Conservation (phyloP, 495 filamentous ascomycete species). For the Cercophora sp. region DNA sequence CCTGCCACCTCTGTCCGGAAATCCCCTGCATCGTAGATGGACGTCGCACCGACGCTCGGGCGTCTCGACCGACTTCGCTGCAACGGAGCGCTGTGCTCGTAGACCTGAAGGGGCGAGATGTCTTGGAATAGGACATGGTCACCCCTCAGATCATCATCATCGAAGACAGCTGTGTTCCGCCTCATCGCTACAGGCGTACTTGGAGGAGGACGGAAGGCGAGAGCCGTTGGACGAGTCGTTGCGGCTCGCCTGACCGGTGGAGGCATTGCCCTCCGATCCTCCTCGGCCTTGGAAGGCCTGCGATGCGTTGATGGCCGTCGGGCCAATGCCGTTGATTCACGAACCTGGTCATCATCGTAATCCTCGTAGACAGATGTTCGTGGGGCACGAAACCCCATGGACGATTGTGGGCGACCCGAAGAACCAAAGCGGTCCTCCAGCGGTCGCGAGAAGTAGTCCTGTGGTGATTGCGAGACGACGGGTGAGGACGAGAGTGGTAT, state of each 20-base stretch:
- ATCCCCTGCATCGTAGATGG: constrained; percentile 22
- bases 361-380: constrained; percentile 23
- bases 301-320: constrained; percentile 35
- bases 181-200: constrained; percentile 26
- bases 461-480: constrained; percentile 17
- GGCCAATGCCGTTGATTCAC: constrained; percentile 21
- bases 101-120: constrained; percentile 23
- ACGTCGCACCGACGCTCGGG: constrained; percentile 19
- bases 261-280: constrained; percentile 39
- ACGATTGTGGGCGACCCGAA: constrained; percentile 38
- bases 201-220: constrained; percentile 34
- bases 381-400: constrained; percentile 37
- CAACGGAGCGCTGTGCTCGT: constrained; percentile 18
- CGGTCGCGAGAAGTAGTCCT: constrained; percentile 30
- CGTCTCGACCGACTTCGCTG: constrained; percentile 17
- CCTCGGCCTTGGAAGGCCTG: constrained; percentile 33
- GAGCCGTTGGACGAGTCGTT: constrained; percentile 34
- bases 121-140: constrained; percentile 30
- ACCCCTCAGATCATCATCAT: constrained; percentile 31
- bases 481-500: constrained; percentile 17
- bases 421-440: constrained; percentile 34
- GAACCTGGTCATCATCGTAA: constrained; percentile 30
- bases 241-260: constrained; percentile 34
- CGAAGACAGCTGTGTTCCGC: constrained; percentile 31
- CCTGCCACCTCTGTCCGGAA: constrained; percentile 28